Conservation (phyloP, 2,329 filamentous ascomycete genomes). For the Calonectria pseudoreteaudii region DNA sequence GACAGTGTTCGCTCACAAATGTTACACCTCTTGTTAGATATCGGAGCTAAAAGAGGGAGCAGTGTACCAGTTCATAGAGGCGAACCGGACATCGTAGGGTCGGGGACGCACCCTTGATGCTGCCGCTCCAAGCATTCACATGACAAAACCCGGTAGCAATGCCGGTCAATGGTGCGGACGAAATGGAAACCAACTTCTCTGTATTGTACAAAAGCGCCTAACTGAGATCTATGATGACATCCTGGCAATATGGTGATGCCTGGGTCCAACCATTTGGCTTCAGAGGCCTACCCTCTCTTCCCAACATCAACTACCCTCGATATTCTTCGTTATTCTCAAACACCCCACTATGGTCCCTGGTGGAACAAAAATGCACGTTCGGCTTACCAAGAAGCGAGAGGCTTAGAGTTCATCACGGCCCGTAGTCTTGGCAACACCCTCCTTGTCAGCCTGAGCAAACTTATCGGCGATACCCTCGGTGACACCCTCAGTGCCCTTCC, state of each 20-base stretch:
- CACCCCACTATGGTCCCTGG: no score
- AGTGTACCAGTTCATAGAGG: conserved; percentile 14
- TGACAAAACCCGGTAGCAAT: conserved; percentile 35
- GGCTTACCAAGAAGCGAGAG: no score
- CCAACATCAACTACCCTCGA: background rate
- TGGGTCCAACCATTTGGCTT: background rate
- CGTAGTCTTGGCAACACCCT: conserved; percentile 72
- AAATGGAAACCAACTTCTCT: conserved; percentile 27
- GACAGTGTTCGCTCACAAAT: background rate
- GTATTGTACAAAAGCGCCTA: conserved; percentile 37
- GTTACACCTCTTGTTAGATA: conserved; percentile 11
- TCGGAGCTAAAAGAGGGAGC: conserved; percentile 3
- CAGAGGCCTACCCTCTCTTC: background rate
- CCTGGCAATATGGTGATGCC: conserved; percentile 21
- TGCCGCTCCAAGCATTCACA: conserved; percentile 7
- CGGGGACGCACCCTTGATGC: background rate
- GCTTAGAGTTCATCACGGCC: conserved; percentile 79
- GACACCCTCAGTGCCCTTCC: conserved; percentile 73
- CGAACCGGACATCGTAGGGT: background rate
- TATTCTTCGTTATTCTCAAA: background rate
- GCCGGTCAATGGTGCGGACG: conserved; percentile 27
- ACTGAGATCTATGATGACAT: conserved; percentile 28
- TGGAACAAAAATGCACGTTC: no score
- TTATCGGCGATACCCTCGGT: conserved; percentile 51
- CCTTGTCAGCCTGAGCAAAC: conserved; percentile 51